These are phyloP conservation scores for Neofusicoccum laricinum DNA, from an alignment of 2,329 filamentous ascomycete genomes.

Conservation along the genomic window DNA sequence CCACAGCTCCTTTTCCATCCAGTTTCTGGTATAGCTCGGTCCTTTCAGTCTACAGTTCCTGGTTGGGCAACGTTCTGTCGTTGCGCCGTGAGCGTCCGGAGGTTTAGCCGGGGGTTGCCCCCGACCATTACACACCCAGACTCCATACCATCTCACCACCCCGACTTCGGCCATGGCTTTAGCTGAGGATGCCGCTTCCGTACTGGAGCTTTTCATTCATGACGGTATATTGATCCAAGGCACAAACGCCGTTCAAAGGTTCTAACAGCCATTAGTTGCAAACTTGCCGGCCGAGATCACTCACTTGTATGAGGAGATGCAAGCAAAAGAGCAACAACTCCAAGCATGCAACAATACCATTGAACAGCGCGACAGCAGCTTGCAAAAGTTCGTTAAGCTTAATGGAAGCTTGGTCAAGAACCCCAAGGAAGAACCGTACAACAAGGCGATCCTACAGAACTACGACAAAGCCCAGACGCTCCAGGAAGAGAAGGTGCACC, in stretches of 20 bases:
- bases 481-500: constrained; percentile 69
- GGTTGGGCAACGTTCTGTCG: neutral
- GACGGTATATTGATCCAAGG: constrained; percentile 46
- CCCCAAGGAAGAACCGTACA: constrained; percentile 69
- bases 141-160: neutral
- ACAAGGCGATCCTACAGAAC: constrained; percentile 64
- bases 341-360: constrained; percentile 67
- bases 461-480: constrained; percentile 68
- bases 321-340: constrained; percentile 73
- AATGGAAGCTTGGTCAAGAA: constrained; percentile 72
- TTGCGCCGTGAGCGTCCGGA: neutral
- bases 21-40: neutral
- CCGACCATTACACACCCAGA: neutral
- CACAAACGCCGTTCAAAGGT: neutral
- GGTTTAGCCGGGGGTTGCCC: neutral
- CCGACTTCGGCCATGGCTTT: constrained; percentile 30
- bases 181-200: constrained; percentile 62
- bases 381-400: constrained; percentile 78
- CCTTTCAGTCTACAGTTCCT: neutral
- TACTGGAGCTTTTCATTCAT: constrained; percentile 76
- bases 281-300: constrained; percentile 80
- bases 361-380: constrained; percentile 67
- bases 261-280: constrained; percentile 50
- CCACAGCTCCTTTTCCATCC: neutral
- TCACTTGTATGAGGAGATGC: constrained; percentile 79